These are phyloP conservation scores for Epichloe gansuensis DNA, from an alignment of 2,329 filamentous ascomycete species.

Conservation along the genomic window DNA sequence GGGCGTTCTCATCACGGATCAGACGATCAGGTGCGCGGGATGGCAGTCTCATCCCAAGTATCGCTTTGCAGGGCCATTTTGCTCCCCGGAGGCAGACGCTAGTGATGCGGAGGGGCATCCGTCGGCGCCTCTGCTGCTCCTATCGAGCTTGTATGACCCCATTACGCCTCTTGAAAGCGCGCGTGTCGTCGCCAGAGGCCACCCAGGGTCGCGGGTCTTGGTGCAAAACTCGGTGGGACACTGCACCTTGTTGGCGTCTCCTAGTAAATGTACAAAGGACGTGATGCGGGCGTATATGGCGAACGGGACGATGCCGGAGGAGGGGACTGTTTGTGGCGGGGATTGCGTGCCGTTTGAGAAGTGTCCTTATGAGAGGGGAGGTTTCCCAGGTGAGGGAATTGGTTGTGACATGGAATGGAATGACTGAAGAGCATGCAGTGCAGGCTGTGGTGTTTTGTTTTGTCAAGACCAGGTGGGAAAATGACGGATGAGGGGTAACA, in stretches of 20 bases:
- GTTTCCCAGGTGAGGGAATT: not conserved
- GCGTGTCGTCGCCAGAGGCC: constrained; percentile 5
- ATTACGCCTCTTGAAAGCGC: constrained; percentile 30
- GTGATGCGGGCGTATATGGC: constrained; percentile 11
- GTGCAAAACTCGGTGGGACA: constrained; percentile 12
- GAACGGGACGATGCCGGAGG: constrained; percentile 9
- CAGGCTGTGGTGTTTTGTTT: not conserved
- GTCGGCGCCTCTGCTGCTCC: constrained; percentile 25
- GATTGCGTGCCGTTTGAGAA: constrained; percentile 8
- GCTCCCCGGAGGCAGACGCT: constrained; percentile 8
- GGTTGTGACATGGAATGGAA: too few species aligned
- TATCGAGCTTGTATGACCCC: constrained; percentile 26
- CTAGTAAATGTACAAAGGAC: constrained; percentile 8
- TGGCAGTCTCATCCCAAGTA: constrained; percentile 22
- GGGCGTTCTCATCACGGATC: constrained; percentile 13
- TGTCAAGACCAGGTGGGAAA: too few species aligned
- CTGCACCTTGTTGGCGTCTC: constrained; percentile 6
- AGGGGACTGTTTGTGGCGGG: constrained; percentile 9
- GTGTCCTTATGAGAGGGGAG: not conserved
- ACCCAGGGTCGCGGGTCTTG: constrained; percentile 11
- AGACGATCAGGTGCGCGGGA: constrained; percentile 20
- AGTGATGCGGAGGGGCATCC: constrained; percentile 17
- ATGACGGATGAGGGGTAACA: too few species aligned
- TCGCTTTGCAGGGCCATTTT: constrained; percentile 18
- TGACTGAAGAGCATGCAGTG: constrained; percentile 1